Evolutionary conservation across 1,284 basidiomycete species (phyloP).

Genomic region (Rhodotorula sp.): DNA sequence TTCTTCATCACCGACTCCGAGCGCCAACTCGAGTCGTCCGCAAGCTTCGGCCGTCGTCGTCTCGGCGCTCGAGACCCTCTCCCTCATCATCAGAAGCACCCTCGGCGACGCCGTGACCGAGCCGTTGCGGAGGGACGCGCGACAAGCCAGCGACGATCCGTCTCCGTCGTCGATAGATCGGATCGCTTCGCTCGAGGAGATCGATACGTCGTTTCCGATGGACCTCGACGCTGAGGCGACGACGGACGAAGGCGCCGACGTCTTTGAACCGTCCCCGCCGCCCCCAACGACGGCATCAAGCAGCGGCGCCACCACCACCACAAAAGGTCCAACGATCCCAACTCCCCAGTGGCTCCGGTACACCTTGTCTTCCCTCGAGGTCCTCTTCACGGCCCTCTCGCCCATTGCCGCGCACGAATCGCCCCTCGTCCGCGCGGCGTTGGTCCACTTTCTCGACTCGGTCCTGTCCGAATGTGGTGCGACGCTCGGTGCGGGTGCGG

Average conservation of each 20-base stretch:
- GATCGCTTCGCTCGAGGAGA: constrained; percentile 18
- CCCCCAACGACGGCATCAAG: neutral
- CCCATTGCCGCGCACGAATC: constrained; percentile 59
- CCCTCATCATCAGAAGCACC: constrained; percentile 43
- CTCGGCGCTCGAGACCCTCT: constrained; percentile 48
- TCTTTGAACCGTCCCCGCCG: neutral
- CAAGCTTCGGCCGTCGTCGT: constrained; percentile 44
- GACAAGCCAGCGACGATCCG: too few species aligned
- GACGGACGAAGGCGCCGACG: neutral
- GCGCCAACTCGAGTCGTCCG: constrained; percentile 13
- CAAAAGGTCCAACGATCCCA: constrained; percentile 30
- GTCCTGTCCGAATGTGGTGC: constrained; percentile 59
- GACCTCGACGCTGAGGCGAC: neutral
- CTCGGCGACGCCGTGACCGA: constrained; percentile 17
- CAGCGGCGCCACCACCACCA: neutral
- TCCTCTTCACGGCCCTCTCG: constrained; percentile 48
- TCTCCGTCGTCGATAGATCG: too few species aligned
- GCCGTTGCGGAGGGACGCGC: neutral
- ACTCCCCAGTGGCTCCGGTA: constrained; percentile 50
- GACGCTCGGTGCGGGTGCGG: constrained; percentile 56
- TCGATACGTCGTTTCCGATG: constrained; percentile 26
- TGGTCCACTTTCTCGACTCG: constrained; percentile 59
- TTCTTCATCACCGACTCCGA: neutral
- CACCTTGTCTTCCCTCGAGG: constrained; percentile 47
- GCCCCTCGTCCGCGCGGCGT: constrained; percentile 59